Evolutionary conservation across 2,329 filamentous ascomycete species (phyloP).

Genomic region (Clonostachys chloroleuca): DNA sequence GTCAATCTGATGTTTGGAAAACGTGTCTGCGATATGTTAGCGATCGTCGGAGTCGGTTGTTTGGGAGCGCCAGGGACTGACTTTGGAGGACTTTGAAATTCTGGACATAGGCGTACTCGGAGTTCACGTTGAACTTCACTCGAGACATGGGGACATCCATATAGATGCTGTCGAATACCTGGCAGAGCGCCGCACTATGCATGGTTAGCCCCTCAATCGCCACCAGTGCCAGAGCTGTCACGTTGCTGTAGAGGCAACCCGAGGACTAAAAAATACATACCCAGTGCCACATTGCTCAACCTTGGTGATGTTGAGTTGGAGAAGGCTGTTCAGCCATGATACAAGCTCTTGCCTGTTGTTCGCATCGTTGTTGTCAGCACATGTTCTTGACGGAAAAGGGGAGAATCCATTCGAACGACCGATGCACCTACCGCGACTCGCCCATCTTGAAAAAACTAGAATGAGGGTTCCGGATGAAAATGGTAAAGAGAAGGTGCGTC

Average conservation of each 20-base stretch:
- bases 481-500: not conserved
- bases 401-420: not conserved
- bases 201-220: conserved; percentile 4
- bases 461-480: not conserved
- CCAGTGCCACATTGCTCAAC: conserved; percentile 99
- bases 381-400: not conserved
- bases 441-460: conserved; percentile 29
- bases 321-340: conserved; percentile 93
- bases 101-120: conserved; percentile 94
- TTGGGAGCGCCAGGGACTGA: conserved; percentile 39
- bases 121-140: conserved; percentile 98
- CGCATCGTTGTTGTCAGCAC: conserved; percentile 9
- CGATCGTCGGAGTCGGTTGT: conserved; percentile 1
- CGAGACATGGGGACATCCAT: conserved; percentile 90
- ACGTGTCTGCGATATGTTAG: conserved; percentile 55
- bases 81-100: conserved; percentile 98
- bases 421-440: conserved; percentile 36
- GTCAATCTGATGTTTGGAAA: conserved; percentile 82
- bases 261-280: conserved; percentile 45
- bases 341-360: conserved; percentile 83
- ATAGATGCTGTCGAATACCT: conserved; percentile 98
- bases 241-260: conserved; percentile 9
- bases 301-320: conserved; percentile 97
- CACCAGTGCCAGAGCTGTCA: no score
- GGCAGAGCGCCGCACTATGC: conserved; percentile 83